Conservation (phyloP, 768 basidiomycete species). For the Termitomyces sp. region DNA sequence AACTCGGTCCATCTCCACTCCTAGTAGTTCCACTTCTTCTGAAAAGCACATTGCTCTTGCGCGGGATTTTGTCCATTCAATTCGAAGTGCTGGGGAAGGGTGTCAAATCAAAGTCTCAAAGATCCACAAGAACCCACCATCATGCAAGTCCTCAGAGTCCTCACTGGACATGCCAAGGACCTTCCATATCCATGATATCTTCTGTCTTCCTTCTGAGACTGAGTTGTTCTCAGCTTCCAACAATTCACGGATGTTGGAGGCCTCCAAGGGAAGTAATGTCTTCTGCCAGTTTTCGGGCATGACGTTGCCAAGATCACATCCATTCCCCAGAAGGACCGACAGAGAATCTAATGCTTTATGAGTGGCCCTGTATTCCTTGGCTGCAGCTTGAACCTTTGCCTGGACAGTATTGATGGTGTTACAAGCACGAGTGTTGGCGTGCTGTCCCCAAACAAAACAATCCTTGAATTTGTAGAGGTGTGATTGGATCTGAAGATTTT, state of each 20-base stretch:
- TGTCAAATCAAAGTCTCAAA: neutral
- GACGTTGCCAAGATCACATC: neutral
- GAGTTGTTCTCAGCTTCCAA: neutral
- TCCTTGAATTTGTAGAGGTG: conserved; percentile 11
- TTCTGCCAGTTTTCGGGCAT: neutral
- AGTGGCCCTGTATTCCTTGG: conserved; percentile 4
- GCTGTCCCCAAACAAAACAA: conserved; percentile 1
- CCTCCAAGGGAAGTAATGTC: neutral
- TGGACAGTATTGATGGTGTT: neutral
- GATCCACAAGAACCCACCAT: conserved; percentile 20
- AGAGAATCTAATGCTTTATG: neutral
- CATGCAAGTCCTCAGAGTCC: neutral
- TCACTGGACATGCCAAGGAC: neutral
- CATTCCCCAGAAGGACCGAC: neutral
- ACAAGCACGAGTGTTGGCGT: conserved; percentile 4
- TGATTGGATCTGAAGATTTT: conserved; percentile 1
- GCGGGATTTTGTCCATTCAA: conserved; percentile 11
- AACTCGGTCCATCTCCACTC: conserved; percentile 7
- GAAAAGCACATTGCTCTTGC: conserved; percentile 1
- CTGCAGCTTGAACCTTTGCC: neutral
- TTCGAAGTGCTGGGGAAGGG: neutral
- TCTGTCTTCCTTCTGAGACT: conserved; percentile 4
- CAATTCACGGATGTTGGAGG: neutral
- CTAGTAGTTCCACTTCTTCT: conserved; percentile 1
- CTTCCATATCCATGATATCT: conserved; percentile 15